A percentile compares a stretch with the other conserved stretches of the same genome.
These are phyloP conservation scores for Populus simonii DNA, from an alignment of 345 rosid species.

Conservation along the genomic window DNA sequence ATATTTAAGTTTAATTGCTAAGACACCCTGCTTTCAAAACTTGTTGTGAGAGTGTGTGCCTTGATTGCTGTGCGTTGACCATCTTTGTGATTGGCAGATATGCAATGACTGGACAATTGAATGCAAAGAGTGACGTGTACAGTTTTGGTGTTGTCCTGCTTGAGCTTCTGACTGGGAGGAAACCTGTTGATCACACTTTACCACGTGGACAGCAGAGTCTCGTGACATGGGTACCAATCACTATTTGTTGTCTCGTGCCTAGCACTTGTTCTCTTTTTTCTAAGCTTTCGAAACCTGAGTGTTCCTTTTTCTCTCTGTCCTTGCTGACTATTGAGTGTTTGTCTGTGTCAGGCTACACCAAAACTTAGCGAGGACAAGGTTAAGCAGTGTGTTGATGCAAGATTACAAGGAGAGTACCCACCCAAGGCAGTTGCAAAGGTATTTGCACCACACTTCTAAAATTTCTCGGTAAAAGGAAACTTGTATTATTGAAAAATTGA, in stretches of 20 bases:
- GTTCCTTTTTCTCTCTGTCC: not conserved
- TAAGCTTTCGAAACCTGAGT: not conserved
- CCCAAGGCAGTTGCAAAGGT: slow-evolving; percentile 98
- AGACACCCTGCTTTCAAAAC: not conserved
- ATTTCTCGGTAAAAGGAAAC: not conserved
- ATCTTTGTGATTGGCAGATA: slow-evolving; percentile 21
- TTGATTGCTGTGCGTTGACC: not conserved
- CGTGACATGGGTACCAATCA: slow-evolving; percentile 36
- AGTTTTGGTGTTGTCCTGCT: slow-evolving; percentile 40
- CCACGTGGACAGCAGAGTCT: slow-evolving; percentile 43
- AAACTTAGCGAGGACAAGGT: slow-evolving; percentile 93
- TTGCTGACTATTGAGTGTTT: not conserved
- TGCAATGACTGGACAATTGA: slow-evolving; percentile 42
- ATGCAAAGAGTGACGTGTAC: slow-evolving; percentile 38
- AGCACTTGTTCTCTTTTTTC: not conserved
- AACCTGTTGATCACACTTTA: slow-evolving; percentile 39
- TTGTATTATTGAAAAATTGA: not conserved
- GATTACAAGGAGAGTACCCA: slow-evolving; percentile 82
- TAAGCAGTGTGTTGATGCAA: slow-evolving; percentile 87
- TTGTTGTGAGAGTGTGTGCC: slow-evolving; percentile 2
- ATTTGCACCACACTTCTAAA: not conserved
- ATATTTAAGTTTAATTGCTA: not conserved
- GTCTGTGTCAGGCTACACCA: slow-evolving; percentile 67
- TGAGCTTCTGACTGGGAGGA: slow-evolving; percentile 39
- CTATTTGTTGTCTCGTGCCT: not conserved